Evolutionary conservation across 148 eudicot genomes (phyloP).

Genomic region (Amaranthus hypochondriacus): DNA sequence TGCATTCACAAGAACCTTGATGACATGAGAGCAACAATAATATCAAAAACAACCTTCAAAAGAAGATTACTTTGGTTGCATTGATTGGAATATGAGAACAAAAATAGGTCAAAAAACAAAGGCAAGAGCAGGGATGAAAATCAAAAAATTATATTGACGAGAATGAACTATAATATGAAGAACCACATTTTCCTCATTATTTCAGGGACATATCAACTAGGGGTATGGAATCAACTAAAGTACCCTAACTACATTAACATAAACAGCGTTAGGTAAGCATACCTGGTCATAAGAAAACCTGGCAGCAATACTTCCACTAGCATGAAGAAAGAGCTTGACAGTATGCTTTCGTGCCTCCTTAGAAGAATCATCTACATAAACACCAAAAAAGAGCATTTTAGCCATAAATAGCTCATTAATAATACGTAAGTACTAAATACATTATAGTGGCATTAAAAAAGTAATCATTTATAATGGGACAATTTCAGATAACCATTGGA

Average conservation of each 20-base stretch:
- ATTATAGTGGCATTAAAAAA: background rate
- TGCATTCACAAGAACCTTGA: conserved; percentile 61
- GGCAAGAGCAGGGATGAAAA: no score
- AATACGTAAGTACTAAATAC: background rate
- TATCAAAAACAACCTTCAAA: conserved; percentile 10
- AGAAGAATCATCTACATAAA: conserved; percentile 37
- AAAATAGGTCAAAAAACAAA: no score
- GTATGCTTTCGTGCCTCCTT: conserved; percentile 45
- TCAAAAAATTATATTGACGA: no score
- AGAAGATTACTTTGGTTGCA: no score
- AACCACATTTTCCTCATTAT: no score
- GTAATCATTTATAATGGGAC: background rate
- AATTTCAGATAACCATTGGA: background rate
- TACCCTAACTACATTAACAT: no score
- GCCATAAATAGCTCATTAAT: conserved; percentile 12
- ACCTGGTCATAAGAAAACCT: conserved; percentile 79
- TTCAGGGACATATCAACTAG: no score
- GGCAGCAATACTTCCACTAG: conserved; percentile 80
- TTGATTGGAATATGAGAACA: no score
- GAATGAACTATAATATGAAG: no score
- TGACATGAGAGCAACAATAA: background rate
- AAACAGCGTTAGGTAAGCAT: background rate
- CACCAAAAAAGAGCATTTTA: background rate
- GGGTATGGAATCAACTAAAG: no score
- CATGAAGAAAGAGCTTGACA: conserved; percentile 75